Evolutionary conservation across 345 rosid genomes (phyloP), one percentile per base, ranked within the genome.

Genomic region (Sisymbrium altissimum): DNA sequence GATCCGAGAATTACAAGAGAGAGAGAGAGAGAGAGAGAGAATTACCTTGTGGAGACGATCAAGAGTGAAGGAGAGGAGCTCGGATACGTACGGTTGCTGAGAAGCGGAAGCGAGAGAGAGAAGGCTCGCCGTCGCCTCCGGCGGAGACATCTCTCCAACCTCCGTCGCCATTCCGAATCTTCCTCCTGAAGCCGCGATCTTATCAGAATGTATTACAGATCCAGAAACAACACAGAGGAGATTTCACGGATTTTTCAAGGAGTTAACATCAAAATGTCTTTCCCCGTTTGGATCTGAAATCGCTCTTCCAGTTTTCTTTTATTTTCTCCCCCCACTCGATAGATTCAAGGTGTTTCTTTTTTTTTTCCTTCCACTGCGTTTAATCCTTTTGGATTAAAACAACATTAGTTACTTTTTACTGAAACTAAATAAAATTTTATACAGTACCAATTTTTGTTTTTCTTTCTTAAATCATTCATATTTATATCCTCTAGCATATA

Each of bases 1-100:
- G 1, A 23, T 23, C 38, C 48, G 71, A 23, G 50, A 45, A 3
- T 15, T 27, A 27, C 3, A 66, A 7, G 39, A 27, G 14, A 25
- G 17, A 39, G 52, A 64, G 5, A 65, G 29, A 35, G 45, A 27
- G 60, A 53, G 7, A 21, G 40, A 7, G 7, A 21, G 62, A n/a
- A n/a, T n/a, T n/a, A 86, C 99, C 91, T 95, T 95, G 85, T 92
- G 98, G 62, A 92, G 97, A 62, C 97, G 96, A 80, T 94, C 98
- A 77, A 91, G 98, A 79, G 98, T 91, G 87, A 94, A 94, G 33
- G 97, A 95, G 67, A 95, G 98, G 67, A 95, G 97, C 85, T 95
- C 99, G 56, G 97, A 92, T 43, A 92, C 92, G 72, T 92, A 95
- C 19, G 98, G 92, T 70, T 95, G 99, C 72, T 92, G 96, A 71